These are phyloP conservation scores for Leccinum rimulosum DNA, from an alignment of 768 basidiomycete species.

Conservation along the genomic window DNA sequence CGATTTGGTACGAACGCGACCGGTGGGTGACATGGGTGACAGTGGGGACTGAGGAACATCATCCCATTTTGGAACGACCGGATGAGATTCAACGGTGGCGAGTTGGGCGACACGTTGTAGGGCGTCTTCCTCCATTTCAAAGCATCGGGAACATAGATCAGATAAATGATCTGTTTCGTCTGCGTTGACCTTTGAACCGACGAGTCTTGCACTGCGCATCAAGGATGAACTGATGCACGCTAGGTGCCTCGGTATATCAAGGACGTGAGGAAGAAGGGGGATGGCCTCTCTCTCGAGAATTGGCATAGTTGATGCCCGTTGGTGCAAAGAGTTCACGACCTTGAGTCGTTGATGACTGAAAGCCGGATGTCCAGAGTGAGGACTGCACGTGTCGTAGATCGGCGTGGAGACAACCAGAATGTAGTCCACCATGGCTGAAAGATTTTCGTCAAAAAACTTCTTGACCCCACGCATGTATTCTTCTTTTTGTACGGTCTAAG, in stretches of 20 bases:
- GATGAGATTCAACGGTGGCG: slow-evolving; percentile 28
- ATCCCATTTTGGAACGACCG: slow-evolving; percentile 18
- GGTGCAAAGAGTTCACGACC: slow-evolving; percentile 54
- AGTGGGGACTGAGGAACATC: slow-evolving; percentile 12
- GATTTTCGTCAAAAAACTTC: slow-evolving; percentile 63
- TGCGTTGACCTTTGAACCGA: slow-evolving; percentile 36
- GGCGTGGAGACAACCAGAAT: slow-evolving; percentile 69
- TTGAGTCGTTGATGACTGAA: slow-evolving; percentile 52
- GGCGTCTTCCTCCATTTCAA: slow-evolving; percentile 69
- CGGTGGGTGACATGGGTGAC: slow-evolving; percentile 22
- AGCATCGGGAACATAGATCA: slow-evolving; percentile 59
- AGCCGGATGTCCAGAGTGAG: slow-evolving; percentile 26
- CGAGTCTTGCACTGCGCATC: slow-evolving; percentile 55
- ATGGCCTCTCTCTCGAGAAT: slow-evolving; percentile 67
- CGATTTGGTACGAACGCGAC: slow-evolving; percentile 21
- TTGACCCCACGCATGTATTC: slow-evolving; percentile 79
- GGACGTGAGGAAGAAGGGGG: slow-evolving; percentile 66
- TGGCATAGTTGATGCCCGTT: slow-evolving; percentile 54
- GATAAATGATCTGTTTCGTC: slow-evolving; percentile 40
- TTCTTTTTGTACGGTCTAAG: slow-evolving; percentile 67
- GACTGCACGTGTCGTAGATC: slow-evolving; percentile 24
- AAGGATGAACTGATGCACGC: slow-evolving; percentile 75
- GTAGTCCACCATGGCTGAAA: slow-evolving; percentile 77
- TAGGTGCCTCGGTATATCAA: slow-evolving; percentile 78
- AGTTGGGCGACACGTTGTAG: slow-evolving; percentile 64